Evolutionary conservation across 2,329 filamentous ascomycete species (phyloP).

Genomic region (Zopfia rhizophila): DNA sequence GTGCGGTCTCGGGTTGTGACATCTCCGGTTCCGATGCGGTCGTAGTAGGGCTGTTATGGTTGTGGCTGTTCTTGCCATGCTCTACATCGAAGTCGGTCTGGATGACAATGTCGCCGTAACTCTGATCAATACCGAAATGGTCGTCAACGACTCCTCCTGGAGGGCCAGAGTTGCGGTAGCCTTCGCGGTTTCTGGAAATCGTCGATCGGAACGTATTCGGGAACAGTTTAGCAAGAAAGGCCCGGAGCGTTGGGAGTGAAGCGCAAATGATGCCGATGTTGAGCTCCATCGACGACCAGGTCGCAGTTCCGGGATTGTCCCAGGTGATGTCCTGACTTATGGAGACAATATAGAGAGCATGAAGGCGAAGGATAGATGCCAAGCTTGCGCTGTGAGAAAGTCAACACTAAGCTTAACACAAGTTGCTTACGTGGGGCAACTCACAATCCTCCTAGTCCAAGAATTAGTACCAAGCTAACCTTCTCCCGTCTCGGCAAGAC

Average conservation of each 20-base stretch:
- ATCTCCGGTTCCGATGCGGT: no score
- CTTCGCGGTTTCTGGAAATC: neutral
- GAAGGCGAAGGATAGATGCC: slow-evolving; percentile 31
- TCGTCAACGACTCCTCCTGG: no score
- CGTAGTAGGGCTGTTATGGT: no score
- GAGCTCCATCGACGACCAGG: slow-evolving; percentile 43
- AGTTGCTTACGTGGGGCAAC: slow-evolving; percentile 8
- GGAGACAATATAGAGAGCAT: slow-evolving; percentile 33
- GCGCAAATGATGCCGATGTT: slow-evolving; percentile 44
- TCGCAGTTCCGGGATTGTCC: slow-evolving; percentile 39
- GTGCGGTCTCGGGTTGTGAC: no score
- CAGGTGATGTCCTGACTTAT: slow-evolving; percentile 37
- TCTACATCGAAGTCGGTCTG: no score
- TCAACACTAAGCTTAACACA: slow-evolving; percentile 4
- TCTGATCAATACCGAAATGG: no score
- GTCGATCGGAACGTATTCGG: slow-evolving; percentile 18
- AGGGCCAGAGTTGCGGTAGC: no score
- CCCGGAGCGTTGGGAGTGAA: slow-evolving; percentile 41
- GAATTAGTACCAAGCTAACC: slow-evolving; percentile 38
- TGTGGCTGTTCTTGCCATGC: no score
- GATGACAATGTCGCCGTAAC: no score
- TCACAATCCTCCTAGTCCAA: slow-evolving; percentile 46
- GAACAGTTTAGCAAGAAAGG: slow-evolving; percentile 38
- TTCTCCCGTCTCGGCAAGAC: slow-evolving; percentile 37
- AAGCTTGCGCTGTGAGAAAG: slow-evolving; percentile 27